Evolutionary conservation across 2,329 filamentous ascomycete species (phyloP), one percentile per base, ranked within the genome.

Genomic region (Chalara sp.): DNA sequence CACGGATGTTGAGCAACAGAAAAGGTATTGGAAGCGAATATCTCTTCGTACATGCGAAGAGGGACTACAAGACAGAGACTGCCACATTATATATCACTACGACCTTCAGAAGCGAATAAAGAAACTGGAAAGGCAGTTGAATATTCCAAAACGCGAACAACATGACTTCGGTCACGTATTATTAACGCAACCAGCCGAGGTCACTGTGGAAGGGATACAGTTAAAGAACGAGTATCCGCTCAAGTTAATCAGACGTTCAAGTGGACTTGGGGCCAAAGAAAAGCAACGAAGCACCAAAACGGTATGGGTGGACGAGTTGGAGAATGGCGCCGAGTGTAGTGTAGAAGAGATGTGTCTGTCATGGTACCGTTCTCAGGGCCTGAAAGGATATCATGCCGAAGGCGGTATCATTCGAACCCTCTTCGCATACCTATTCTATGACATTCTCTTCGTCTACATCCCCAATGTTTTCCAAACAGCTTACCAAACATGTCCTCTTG

Each of bases 401-500:
- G 89, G 90, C 33, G 88, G 91, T 2, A 91, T 97, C 59, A 72
- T 97, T 6, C 83, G 90, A n/a, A 99, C 93, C 0, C 74, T 99
- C 30, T 91, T 91, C 68, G 86, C 84, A 11, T 92, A 93, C 63
- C 80, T 99, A 13, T 96, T 97, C 72, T 93, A 85, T 72, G 92
- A 99, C 67, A 80, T 97, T 29, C 73, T 99, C 6, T 97, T 97
- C 69, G 76, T 89, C 30, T 96, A 95, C 67, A 80, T 97, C 5
- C 92, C 93, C 30, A 96, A 97, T 61, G 92, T 99, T 50, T 99
- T 99, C 68, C 92, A 97, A 66, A 99, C 93, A 5, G 81, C 86
- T 1, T 99, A 89, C 65, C 93, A 99, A 68, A 95, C 89, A 0
- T 96, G 89, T 63, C 93, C 93, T 1, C 72, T 99, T 4, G 93